These are phyloP conservation scores for Scheffersomyces cryptocercus DNA, from an alignment of 1,139 yeast species.

Conservation along the genomic window DNA sequence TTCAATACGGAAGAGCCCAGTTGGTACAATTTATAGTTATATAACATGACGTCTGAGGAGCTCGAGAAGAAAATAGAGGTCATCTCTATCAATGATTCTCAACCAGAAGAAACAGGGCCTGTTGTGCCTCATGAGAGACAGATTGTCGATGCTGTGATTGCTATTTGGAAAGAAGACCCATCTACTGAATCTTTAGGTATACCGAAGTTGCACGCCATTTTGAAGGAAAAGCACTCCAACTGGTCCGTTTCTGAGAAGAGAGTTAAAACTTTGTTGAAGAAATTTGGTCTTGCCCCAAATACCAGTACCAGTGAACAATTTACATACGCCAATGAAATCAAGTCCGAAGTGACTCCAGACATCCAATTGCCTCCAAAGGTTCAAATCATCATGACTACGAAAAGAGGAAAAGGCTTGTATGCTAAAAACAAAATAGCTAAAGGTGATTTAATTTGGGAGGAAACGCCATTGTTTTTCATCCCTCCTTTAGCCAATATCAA, in stretches of 20 bases:
- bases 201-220: conserved; percentile 51
- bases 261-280: conserved; percentile 53
- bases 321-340: conserved; percentile 55
- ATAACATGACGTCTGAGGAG: background rate
- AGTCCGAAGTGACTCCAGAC: conserved; percentile 53
- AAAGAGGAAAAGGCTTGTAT: conserved; percentile 52
- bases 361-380: conserved; percentile 50
- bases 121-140: conserved; percentile 63
- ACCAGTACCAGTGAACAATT: conserved; percentile 33
- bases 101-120: conserved; percentile 25
- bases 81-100: conserved; percentile 33
- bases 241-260: conserved; percentile 69
- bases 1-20: too few species aligned
- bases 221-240: conserved; percentile 52
- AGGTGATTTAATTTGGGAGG: conserved; percentile 60
- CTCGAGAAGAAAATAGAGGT: conserved; percentile 24
- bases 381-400: conserved; percentile 42
- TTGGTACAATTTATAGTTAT: too few species aligned
- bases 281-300: conserved; percentile 50
- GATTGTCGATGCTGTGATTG: conserved; percentile 61
- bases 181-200: conserved; percentile 59
- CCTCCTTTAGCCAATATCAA: conserved; percentile 73
- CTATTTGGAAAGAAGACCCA: conserved; percentile 70
- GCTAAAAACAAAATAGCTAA: conserved; percentile 45
- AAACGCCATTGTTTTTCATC: conserved; percentile 61